Evolutionary conservation across 2,329 filamentous ascomycete genomes (phyloP).

Genomic region (Sordariomycetes sp.): DNA sequence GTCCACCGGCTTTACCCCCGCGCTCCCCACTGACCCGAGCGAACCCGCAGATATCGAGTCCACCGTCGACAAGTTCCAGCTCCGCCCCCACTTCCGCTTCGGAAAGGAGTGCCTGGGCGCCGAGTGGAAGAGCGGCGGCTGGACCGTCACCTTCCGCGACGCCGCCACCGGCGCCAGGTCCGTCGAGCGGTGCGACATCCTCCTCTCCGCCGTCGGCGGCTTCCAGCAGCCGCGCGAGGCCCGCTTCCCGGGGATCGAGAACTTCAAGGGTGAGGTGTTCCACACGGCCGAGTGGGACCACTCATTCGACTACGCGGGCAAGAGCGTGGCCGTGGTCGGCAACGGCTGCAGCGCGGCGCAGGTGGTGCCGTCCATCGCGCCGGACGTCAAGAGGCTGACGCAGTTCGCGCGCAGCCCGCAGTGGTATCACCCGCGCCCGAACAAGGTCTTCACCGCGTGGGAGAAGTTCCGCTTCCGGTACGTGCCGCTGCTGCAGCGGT

Average conservation of each 20-base stretch:
- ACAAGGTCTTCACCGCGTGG: background rate
- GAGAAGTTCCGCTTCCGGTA: background rate
- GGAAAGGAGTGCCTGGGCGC: conserved; percentile 12
- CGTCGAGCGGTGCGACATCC: conserved; percentile 9
- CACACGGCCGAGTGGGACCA: conserved; percentile 24
- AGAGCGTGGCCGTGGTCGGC: conserved; percentile 23
- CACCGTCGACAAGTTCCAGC: too few species aligned
- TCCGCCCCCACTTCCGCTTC: conserved; percentile 11
- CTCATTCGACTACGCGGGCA: conserved; percentile 13
- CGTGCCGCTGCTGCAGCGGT: background rate
- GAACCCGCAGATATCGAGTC: too few species aligned
- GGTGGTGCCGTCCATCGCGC: conserved; percentile 21
- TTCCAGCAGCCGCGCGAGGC: conserved; percentile 15
- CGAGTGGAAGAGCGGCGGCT: conserved; percentile 10
- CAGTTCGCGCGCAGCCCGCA: background rate
- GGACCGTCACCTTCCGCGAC: conserved; percentile 12
- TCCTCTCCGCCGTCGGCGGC: conserved; percentile 17
- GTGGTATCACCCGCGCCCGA: background rate
- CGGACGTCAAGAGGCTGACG: conserved; percentile 12
- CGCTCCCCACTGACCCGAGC: too few species aligned
- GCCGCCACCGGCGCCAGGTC: conserved; percentile 9
- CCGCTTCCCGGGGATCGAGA: conserved; percentile 15
- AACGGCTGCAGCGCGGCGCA: conserved; percentile 24
- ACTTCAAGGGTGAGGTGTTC: conserved; percentile 21
- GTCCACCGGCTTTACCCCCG: conserved; percentile 9